Evolutionary conservation across 805 yeast genomes (phyloP).

Genomic region (Wickerhamomyces mucosus): DNA sequence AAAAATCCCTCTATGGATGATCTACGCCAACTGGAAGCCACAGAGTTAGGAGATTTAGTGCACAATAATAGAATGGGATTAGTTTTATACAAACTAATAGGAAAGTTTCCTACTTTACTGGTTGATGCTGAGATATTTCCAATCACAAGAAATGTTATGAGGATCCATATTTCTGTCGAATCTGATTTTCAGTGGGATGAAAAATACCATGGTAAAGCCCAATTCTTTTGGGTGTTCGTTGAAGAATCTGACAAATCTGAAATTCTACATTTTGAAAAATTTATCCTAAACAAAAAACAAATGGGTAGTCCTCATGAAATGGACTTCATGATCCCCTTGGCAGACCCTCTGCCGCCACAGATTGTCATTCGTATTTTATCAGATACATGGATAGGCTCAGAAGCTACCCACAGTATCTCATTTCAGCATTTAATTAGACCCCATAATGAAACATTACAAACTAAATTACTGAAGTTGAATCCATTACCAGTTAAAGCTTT

Average conservation of each 20-base stretch:
- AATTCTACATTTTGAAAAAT: slow-evolving; percentile 74
- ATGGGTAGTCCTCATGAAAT: slow-evolving; percentile 51
- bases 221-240: slow-evolving; percentile 86
- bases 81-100: slow-evolving; percentile 47
- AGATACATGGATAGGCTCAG: slow-evolving; percentile 87
- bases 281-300: slow-evolving; percentile 55
- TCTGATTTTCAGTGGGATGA: slow-evolving; percentile 86
- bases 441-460: slow-evolving; percentile 74
- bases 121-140: slow-evolving; percentile 82
- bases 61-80: slow-evolving; percentile 74
- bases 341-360: slow-evolving; percentile 88
- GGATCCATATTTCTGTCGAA: slow-evolving; percentile 59
- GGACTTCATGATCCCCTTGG: slow-evolving; percentile 87
- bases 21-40: slow-evolving; percentile 60
- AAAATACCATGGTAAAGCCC: slow-evolving; percentile 70
- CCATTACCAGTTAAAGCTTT: slow-evolving; percentile 83
- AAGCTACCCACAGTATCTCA: slow-evolving; percentile 64
- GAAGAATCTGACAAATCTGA: slow-evolving; percentile 73
- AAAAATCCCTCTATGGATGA: slow-evolving; percentile 63
- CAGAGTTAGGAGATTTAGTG: slow-evolving; percentile 82
- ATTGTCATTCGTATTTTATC: slow-evolving; percentile 70
- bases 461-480: slow-evolving; percentile 68
- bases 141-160: slow-evolving; percentile 75
- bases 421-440: slow-evolving; percentile 89
- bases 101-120: slow-evolving; percentile 66